These are phyloP conservation scores for Madurella mycetomatis DNA, from an alignment of 2,329 filamentous ascomycete genomes.

Conservation along the genomic window DNA sequence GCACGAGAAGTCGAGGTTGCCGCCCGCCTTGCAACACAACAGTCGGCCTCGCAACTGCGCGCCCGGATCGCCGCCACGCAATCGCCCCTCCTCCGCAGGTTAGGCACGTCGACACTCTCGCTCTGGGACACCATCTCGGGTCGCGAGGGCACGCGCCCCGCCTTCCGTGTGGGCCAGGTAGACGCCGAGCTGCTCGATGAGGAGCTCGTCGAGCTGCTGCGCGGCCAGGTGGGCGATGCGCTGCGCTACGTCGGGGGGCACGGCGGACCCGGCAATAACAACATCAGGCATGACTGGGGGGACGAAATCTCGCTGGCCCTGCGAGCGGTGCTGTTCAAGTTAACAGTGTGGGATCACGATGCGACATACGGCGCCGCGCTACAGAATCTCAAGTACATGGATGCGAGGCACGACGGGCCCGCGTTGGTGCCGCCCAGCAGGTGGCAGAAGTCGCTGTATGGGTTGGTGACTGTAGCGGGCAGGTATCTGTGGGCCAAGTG, in stretches of 20 bases:
- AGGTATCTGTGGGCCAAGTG: constrained; percentile 88
- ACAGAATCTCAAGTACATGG: constrained; percentile 86
- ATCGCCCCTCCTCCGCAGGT: constrained; percentile 50
- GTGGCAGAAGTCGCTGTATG: constrained; percentile 81
- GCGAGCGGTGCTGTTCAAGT: constrained; percentile 80
- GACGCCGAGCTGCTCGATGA: constrained; percentile 94
- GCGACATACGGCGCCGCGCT: constrained; percentile 90
- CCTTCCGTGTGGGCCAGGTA: constrained; percentile 91
- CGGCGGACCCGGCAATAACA: constrained; percentile 40
- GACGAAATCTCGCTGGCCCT: constrained; percentile 77
- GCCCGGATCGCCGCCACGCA: constrained; percentile 49
- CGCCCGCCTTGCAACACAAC: constrained; percentile 48
- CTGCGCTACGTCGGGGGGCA: constrained; percentile 75
- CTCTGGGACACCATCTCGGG: constrained; percentile 69
- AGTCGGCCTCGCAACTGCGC: constrained; percentile 34
- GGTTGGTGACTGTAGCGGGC: constrained; percentile 78
- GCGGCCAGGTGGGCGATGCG: constrained; percentile 79
- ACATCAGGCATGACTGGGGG: constrained; percentile 80
- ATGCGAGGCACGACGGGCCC: constrained; percentile 64
- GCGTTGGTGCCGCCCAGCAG: constrained; percentile 67
- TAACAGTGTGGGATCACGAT: constrained; percentile 94
- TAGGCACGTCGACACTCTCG: constrained; percentile 52
- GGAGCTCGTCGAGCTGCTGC: constrained; percentile 81
- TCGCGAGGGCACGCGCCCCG: constrained; percentile 73
- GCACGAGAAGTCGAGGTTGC: constrained; percentile 65